These are phyloP conservation scores for Fusarium pininemorale DNA, from an alignment of 2,329 filamentous ascomycete genomes.

Conservation along the genomic window DNA sequence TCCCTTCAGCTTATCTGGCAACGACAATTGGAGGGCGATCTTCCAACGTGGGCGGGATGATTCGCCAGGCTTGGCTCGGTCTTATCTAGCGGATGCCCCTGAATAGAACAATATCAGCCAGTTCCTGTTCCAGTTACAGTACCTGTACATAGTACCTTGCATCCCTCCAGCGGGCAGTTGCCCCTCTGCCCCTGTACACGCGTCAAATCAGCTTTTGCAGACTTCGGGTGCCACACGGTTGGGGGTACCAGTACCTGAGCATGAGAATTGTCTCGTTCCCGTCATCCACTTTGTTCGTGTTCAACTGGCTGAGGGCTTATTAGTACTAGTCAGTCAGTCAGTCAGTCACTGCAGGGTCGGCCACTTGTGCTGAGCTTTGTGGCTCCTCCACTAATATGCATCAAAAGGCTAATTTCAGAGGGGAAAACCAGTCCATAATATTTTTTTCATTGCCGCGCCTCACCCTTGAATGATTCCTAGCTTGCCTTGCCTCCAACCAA, in stretches of 20 bases:
- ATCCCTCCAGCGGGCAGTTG: constrained; percentile 3
- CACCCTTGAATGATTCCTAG: constrained; percentile 19
- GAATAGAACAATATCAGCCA: constrained; percentile 36
- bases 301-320: constrained; percentile 18
- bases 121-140: constrained; percentile 6
- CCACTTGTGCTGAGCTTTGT: neutral
- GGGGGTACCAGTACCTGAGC: constrained; percentile 31
- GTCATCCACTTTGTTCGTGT: constrained; percentile 30
- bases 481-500: constrained; percentile 7
- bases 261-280: neutral
- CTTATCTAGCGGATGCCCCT: constrained; percentile 28
- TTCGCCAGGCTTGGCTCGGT: constrained; percentile 42
- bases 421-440: constrained; percentile 37
- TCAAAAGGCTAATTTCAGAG: constrained; percentile 42
- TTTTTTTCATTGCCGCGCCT: constrained; percentile 47
- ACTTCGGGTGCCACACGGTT: constrained; percentile 17
- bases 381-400: constrained; percentile 30
- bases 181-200: constrained; percentile 37
- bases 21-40: constrained; percentile 26
- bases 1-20: constrained; percentile 31
- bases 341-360: constrained; percentile 6
- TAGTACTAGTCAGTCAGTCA: constrained; percentile 1
- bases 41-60: constrained; percentile 48
- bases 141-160: constrained; percentile 30
- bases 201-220: constrained; percentile 26